Evolutionary conservation across 805 yeast species (phyloP), one percentile per base, ranked within the genome.

Genomic region (Candida maris): DNA sequence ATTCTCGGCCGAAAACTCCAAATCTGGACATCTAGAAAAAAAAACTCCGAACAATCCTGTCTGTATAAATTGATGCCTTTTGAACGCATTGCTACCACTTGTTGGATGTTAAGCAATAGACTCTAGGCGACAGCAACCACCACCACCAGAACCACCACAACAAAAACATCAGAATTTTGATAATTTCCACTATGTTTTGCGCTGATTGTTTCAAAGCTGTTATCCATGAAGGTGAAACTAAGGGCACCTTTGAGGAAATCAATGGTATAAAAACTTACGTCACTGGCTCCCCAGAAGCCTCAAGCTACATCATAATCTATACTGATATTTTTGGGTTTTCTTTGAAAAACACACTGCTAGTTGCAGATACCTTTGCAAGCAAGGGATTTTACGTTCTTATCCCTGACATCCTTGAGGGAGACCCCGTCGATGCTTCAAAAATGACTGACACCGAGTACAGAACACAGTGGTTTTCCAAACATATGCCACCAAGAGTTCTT

Each of bases 401-500:
- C 19, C 93, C 94, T 8, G 94, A 85, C 57, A 67, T 82, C 42
- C 69, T 83, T 50, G 61, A 70, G 22, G 74, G 72, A 26, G 77
- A 69, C 32, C 67, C 71, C 34, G 64, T 70, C 28, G 71, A 68
- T 23, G 35, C 17, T 10, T 8, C 32, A 12, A 26, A 22, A 25
- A 16, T 40, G 28, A 30, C 15, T 22, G 43, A 44, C 20, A 26
- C 24, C 4, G 58, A 57, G 14, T 39, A 58, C 29, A 46, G 59
- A 26, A 39, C 32, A 5, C 52, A 48, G 2, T 84, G 88, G 88
- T 46, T 71, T 18, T 52, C 49, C 12, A 65, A 57, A 7, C 93
- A 85, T 62, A 20, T 32, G 8, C 25, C 36, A 14, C 32, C 31
- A 22, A 22, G 14, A 10, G 30, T 38, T 15, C 7, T 9, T 1